phyloP scores from a whole-genome alignment of 75 land plant species.

The Pseudotsuga menziesii region DNA sequence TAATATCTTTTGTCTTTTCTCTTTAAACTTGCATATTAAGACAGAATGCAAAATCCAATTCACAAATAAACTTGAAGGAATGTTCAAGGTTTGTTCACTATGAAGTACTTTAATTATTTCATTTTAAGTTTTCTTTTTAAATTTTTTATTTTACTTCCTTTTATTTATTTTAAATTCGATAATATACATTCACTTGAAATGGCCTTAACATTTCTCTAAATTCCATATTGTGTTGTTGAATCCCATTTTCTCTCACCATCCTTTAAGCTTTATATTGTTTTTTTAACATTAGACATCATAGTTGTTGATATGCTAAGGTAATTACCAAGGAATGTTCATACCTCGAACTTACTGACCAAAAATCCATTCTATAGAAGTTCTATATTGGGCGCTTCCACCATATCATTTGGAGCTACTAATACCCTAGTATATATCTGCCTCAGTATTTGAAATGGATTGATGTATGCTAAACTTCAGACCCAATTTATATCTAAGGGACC shows the following conservation, averaged over 20 bases:
- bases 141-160: too few species aligned
- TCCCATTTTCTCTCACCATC: neutral
- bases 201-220: neutral
- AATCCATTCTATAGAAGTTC: neutral
- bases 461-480: too few species aligned
- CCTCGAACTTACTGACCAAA: neutral
- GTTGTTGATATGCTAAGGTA: neutral
- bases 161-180: too few species aligned
- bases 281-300: neutral
- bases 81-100: constrained; percentile 82
- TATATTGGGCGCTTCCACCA: neutral
- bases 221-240: neutral
- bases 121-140: too few species aligned
- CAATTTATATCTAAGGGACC: too few species aligned
- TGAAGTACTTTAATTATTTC: too few species aligned
- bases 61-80: constrained; percentile 99
- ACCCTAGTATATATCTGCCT: neutral
- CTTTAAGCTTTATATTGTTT: neutral
- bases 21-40: constrained; percentile 65
- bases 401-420: neutral
- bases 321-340: neutral
- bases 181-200: neutral
- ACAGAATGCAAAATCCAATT: constrained; percentile 99
- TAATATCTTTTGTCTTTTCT: neutral
- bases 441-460: neutral